A percentile compares a stretch with the other conserved stretches of the same genome.
phyloP scores from a whole-genome alignment of 1,284 basidiomycete genomes.

The Sanghuangporus sanghuang region DNA sequence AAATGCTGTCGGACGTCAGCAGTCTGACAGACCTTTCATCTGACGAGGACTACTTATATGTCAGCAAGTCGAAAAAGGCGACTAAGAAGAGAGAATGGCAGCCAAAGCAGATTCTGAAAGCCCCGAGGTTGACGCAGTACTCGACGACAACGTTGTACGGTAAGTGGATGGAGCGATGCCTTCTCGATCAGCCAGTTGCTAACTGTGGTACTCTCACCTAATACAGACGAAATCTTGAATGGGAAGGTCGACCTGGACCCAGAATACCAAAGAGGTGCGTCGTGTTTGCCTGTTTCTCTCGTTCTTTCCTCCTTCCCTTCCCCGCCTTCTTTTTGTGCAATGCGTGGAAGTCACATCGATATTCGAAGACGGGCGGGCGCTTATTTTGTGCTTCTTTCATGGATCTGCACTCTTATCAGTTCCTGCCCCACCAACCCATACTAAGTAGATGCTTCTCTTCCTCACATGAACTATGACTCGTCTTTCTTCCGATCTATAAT shows the following conservation, averaged over 20 bases:
- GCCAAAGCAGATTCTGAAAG: constrained; percentile 51
- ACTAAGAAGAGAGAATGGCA: constrained; percentile 20
- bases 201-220: neutral
- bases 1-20: constrained; percentile 16
- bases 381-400: neutral
- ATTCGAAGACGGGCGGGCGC: neutral
- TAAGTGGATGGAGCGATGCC: constrained; percentile 26
- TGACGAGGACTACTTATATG: constrained; percentile 22
- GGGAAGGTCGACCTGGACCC: constrained; percentile 63
- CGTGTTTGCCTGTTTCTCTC: neutral
- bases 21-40: constrained; percentile 18
- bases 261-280: constrained; percentile 68
- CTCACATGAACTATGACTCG: neutral
- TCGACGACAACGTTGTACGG: constrained; percentile 63
- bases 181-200: constrained; percentile 1
- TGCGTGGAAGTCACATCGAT: neutral
- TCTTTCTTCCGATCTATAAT: neutral
- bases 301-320: too few species aligned
- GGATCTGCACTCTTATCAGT: neutral
- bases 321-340: neutral
- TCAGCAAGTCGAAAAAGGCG: constrained; percentile 22
- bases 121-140: constrained; percentile 62
- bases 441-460: neutral
- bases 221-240: constrained; percentile 56
- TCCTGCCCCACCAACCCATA: neutral